Conservation (phyloP, 352 stramenopile species). For the Phytopythium sindhum region DNA sequence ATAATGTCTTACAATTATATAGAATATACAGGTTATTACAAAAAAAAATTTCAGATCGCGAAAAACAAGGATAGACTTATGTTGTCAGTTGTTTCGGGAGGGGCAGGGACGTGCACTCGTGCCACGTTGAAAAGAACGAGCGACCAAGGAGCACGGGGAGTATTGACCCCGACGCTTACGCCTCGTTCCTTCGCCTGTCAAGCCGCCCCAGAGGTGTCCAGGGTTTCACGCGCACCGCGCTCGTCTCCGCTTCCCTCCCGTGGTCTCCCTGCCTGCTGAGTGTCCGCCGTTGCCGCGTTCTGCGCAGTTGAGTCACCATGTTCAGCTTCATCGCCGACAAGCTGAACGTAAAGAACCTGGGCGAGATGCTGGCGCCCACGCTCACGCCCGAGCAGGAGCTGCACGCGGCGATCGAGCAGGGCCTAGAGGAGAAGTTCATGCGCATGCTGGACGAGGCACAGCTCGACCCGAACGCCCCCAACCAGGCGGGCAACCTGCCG, state of each 20-base stretch:
- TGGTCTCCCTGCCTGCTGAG: neutral
- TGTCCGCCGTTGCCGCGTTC: neutral
- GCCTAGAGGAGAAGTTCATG: slow-evolving; percentile 67
- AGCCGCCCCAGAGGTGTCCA: neutral
- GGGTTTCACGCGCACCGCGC: neutral
- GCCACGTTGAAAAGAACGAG: neutral
- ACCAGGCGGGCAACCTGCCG: slow-evolving; percentile 70
- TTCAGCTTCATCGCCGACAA: slow-evolving; percentile 88
- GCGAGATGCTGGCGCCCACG: slow-evolving; percentile 83
- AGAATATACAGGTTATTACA: no score
- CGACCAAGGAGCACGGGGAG: neutral
- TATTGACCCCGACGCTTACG: neutral
- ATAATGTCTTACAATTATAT: no score
- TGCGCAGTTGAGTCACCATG: slow-evolving; percentile 36
- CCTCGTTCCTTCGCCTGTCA: neutral
- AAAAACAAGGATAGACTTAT: no score
- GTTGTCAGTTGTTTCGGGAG: no score
- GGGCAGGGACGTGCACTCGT: no score
- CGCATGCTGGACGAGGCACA: slow-evolving; percentile 68
- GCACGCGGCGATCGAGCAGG: slow-evolving; percentile 73
- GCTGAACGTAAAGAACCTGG: slow-evolving; percentile 88
- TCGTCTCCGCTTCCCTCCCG: neutral
- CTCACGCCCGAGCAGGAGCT: slow-evolving; percentile 86
- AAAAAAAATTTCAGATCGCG: no score
- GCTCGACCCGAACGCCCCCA: slow-evolving; percentile 65